Evolutionary conservation across 441 rosid genomes (phyloP).

Genomic region (Populus hybrid): DNA sequence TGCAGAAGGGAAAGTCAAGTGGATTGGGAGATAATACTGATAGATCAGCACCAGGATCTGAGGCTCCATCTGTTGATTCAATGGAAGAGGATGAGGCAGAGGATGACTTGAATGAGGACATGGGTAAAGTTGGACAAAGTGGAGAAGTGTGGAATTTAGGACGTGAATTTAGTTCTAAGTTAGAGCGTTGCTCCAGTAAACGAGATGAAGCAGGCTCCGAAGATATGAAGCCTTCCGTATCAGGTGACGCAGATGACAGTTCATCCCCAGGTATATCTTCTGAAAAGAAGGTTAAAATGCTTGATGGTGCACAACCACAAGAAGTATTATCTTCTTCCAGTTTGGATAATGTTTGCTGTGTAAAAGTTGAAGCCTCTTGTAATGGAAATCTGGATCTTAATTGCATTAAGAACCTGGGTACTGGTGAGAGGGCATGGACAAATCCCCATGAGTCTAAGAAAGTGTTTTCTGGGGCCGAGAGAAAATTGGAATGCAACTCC

Average conservation of each 20-base stretch:
- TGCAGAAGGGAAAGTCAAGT: slow-evolving; percentile 45
- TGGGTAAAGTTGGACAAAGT: slow-evolving; percentile 21
- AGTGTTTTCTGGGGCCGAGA: slow-evolving; percentile 31
- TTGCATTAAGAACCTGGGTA: slow-evolving; percentile 34
- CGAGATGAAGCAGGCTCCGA: slow-evolving; percentile 40
- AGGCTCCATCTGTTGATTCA: slow-evolving; percentile 44
- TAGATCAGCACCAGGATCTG: slow-evolving; percentile 34
- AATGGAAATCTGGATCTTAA: slow-evolving; percentile 30
- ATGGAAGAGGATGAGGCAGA: slow-evolving; percentile 43
- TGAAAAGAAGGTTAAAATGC: slow-evolving; percentile 37
- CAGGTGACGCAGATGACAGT: slow-evolving; percentile 32
- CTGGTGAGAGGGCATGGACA: slow-evolving; percentile 29
- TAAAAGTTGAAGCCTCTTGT: slow-evolving; percentile 34
- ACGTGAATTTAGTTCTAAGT: slow-evolving; percentile 36
- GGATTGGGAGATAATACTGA: slow-evolving; percentile 41
- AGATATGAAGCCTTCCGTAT: slow-evolving; percentile 48
- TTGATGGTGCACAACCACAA: slow-evolving; percentile 32
- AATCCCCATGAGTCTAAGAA: slow-evolving; percentile 46
- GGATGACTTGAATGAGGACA: slow-evolving; percentile 35
- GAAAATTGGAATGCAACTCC: slow-evolving; percentile 35
- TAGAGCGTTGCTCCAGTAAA: slow-evolving; percentile 31
- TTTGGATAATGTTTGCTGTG: slow-evolving; percentile 28
- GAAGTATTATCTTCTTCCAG: slow-evolving; percentile 28
- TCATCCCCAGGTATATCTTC: slow-evolving; percentile 35
- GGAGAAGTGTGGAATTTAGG: slow-evolving; percentile 39